Conservation (phyloP, 2,329 filamentous ascomycete species). For the Colletotrichum endophyticum region DNA sequence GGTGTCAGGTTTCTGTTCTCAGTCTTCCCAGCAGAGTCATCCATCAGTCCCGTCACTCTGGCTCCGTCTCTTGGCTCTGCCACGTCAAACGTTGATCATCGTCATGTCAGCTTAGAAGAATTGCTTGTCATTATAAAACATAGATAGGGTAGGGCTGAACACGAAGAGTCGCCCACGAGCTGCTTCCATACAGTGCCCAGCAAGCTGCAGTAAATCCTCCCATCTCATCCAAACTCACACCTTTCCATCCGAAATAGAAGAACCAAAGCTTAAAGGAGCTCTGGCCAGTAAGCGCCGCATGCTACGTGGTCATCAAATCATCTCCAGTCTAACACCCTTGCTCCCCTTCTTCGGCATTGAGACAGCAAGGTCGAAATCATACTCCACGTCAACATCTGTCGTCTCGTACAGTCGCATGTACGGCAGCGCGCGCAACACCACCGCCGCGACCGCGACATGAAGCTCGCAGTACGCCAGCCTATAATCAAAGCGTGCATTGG, state of each 20-base stretch:
- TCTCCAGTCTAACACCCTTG: conserved; percentile 2
- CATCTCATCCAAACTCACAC: background rate
- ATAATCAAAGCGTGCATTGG: background rate
- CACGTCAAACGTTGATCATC: background rate
- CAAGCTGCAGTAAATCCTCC: background rate
- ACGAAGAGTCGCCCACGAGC: background rate
- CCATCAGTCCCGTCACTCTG: background rate
- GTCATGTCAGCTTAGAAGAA: background rate
- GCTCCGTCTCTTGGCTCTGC: background rate
- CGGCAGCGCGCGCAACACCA: conserved; percentile 29
- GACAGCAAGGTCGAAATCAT: conserved; percentile 28
- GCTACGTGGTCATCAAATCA: background rate
- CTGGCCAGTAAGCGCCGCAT: background rate
- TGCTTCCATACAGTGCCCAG: background rate
- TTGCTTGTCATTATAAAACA: background rate
- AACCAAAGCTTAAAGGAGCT: background rate
- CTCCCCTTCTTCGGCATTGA: conserved; percentile 19
- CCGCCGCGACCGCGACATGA: conserved; percentile 25
- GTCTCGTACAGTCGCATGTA: conserved; percentile 31
- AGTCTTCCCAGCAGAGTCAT: background rate
- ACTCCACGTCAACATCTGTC: conserved; percentile 27
- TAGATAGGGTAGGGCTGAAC: background rate
- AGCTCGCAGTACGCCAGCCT: conserved; percentile 33
- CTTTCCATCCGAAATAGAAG: background rate
- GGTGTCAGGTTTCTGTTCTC: background rate